Evolutionary conservation across 345 rosid species (phyloP).

Genomic region (Populus deltoides): DNA sequence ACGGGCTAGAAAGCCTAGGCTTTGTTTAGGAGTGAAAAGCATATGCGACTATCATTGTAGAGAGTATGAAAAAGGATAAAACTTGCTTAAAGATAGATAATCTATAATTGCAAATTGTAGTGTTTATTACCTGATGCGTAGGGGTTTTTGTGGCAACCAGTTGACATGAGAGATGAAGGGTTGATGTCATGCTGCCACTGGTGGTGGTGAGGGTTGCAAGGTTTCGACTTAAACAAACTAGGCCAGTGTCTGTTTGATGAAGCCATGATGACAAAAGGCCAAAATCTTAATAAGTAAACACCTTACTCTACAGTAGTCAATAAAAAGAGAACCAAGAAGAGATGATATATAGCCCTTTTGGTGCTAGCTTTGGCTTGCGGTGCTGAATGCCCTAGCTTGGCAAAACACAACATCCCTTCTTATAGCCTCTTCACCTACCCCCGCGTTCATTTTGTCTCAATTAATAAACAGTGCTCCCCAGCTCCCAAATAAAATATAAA

Average conservation of each 20-base stretch:
- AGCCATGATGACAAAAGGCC: constrained; percentile 55
- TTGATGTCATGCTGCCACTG: constrained; percentile 92
- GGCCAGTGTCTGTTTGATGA: constrained; percentile 99
- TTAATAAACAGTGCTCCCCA: constrained; percentile 21
- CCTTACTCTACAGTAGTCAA: constrained; percentile 17
- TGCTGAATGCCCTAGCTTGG: constrained; percentile 33
- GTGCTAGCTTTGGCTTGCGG: constrained; percentile 35
- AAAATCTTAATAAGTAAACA: background rate
- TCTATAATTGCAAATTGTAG: background rate
- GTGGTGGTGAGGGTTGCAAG: constrained; percentile 63
- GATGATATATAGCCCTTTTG: constrained; percentile 26
- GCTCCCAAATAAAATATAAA: constrained; percentile 12
- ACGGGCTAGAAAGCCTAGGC: background rate
- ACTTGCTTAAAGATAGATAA: background rate
- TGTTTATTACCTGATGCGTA: constrained; percentile 51
- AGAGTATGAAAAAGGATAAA: background rate
- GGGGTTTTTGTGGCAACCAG: constrained; percentile 55
- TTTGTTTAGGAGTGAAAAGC: background rate
- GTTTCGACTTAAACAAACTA: constrained; percentile 98
- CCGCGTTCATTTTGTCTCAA: constrained; percentile 16
- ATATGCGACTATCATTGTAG: background rate
- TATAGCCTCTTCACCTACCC: constrained; percentile 61
- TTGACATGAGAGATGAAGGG: constrained; percentile 49
- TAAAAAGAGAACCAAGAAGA: constrained; percentile 21
- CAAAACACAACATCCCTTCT: constrained; percentile 46